Evolutionary conservation across 495 filamentous ascomycete genomes (phyloP), one percentile per base, ranked within the genome.

Genomic region (Xylaria acuta): DNA sequence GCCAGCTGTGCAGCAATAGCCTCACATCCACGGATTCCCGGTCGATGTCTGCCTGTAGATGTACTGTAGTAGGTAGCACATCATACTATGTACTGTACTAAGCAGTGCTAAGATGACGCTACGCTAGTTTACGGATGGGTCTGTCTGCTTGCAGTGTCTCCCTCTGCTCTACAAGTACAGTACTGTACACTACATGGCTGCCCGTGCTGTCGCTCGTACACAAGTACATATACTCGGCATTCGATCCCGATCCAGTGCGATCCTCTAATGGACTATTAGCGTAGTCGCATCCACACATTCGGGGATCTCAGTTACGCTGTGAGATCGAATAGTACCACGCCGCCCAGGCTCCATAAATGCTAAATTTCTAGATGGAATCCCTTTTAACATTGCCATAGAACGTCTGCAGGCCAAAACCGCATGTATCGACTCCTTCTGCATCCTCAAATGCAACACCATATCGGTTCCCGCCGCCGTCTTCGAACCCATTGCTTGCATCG

Each of bases 331-430:
- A 60, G 72, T 76, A 70, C 65, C 49, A 73, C 76, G 74, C 73
- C 75, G 72, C 36, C 65, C 36, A 18, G 5, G 62, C 69, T 32
- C 69, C 62, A 72, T 67, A 38, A 36, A 72, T 72, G 62, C 45
- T 60, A 67, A 79, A 70, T 73, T 76, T 74, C 75, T 74, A 76
- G 72, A 67, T 54, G 36, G 47, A 73, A 78, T 76, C 74, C 76
- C 74, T 74, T 75, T 75, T 68, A 74, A 74, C 75, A 78, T 78
- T 76, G 72, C 76, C 76, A 79, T 79, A 74, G 72, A 75, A 41
- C 74, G 51, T 69, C 70, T 75, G 73, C 77, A 69, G 62, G 72
- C 71, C 71, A 79, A 73, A 77, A 40, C 70, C 16, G 74, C 67
- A 73, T 71, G 72, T 76, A 76, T 77, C 34, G 62, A 43, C 53